Evolutionary conservation across 306 rosid species (phyloP), one percentile per base, ranked within the genome.

Genomic region (Sphenostylis stenocarpa): DNA sequence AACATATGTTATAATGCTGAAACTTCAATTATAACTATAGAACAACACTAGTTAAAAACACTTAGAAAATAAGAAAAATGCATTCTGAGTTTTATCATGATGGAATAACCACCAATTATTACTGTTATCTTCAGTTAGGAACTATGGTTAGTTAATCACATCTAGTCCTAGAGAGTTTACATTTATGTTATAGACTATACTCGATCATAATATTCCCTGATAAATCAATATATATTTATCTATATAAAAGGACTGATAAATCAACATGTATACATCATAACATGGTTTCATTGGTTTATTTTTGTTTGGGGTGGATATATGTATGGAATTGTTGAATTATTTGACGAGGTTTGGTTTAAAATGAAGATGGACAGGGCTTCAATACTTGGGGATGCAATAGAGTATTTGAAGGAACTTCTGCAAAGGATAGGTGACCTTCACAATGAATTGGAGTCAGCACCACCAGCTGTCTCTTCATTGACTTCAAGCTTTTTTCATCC

Each of bases 311-410:
- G n/a, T 41, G 67, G 64, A 20, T 20, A 20, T 20, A 52, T 19
- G 58, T 49, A 11, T 36, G n/a, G 3, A 44, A 41, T 19, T 65
- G n/a, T 44, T 52, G 33, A 29, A 75, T 26, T 19, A 1, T 24
- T 5, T 81, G 63, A 51, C 13, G 7, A 16, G 2, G 2, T 76
- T 74, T 71, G 38, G 3, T 58, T 60, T 60, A 60, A 41, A 63
- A 34, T 2, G 1, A 80, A 95, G 99, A 95, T 95, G 99, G 99
- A 95, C 71, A 90, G 97, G 84, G 99, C 99, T 69, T 92, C 99
- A 52, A 95, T 95, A 20, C 97, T 95, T 23, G 98, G 99, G 73
- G 97, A 92, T 73, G 97, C 97, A 74, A 88, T 95, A 1, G 97
- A 95, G 73, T 92, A 95, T 88, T 72, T 92, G 89, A 92, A 92